Evolutionary conservation across 1,284 basidiomycete genomes (phyloP), one percentile per base, ranked within the genome.

Genomic region (Athelia psychrophila): DNA sequence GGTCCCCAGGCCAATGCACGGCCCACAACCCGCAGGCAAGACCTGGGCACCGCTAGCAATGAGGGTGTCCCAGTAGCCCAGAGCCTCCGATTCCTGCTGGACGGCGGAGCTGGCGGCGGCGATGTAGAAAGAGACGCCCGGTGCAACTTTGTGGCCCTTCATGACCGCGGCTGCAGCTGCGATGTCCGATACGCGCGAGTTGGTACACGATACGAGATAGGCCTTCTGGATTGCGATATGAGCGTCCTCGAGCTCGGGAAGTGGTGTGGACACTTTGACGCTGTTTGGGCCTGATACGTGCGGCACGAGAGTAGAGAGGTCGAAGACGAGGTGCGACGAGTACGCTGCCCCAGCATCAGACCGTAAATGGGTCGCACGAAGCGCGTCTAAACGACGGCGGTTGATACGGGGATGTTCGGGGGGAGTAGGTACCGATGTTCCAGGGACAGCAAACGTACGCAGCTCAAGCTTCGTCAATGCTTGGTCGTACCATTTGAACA

Each of bases 181-280:
- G 55, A 99, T 88, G 64, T 99, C 96, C 0, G 95, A 98, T 0
- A 91, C 89, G 38, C 97, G 91, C 3, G 96, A 95, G 72, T 99
- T 99, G 57, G 97, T 98, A 71, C 96, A 99, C 56, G 93, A 95
- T 46, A 99, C 93, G 49, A 99, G 91, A 72, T 99, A 99, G 0
- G 96, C 96, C 71, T 99, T 99, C 65, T 99, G 83, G 67, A 99
- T 98, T 23, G 81, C 75, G 60, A 99, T 91, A 30, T 80, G 81
- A 40, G 81, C 74, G 42, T 83, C 72, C 62, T 91, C 84, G 18
- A 99, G 82, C 38, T 81, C 77, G 3, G 94, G 88, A 0, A 99
- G 81, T 0, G 96, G 93, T 0, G 89, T 98, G 16, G 95, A 91
- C 33, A 98, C 72, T 70, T 99, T 99, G 70, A 99, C 97, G 61